A percentile compares a stretch with the other conserved stretches of the same genome.
Evolutionary conservation across 257 asterid species (phyloP).

Genomic region (Petunia axillaris): DNA sequence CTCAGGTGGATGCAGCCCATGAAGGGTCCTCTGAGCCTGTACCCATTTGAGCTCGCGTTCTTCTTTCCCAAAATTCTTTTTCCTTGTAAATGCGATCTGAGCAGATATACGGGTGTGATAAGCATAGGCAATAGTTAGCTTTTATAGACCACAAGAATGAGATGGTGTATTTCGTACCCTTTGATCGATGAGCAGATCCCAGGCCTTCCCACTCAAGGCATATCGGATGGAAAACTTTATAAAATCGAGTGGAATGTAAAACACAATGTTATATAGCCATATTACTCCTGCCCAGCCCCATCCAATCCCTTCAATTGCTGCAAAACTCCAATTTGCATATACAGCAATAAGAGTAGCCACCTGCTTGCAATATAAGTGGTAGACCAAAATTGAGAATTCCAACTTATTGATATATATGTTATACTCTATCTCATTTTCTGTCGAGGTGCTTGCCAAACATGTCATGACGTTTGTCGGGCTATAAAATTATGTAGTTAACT

Average conservation of each 20-base stretch:
- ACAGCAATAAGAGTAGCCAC: constrained; percentile 90
- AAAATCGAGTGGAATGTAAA: constrained; percentile 78
- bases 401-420: too few species aligned
- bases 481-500: too few species aligned
- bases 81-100: constrained; percentile 90
- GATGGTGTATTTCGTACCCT: constrained; percentile 50
- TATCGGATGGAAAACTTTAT: constrained; percentile 76
- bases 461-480: too few species aligned
- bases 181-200: constrained; percentile 92
- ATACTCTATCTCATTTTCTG: too few species aligned
- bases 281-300: constrained; percentile 99
- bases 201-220: constrained; percentile 84
- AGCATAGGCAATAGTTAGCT: neutral
- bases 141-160: neutral
- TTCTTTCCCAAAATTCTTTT: constrained; percentile 90
- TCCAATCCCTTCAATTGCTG: constrained; percentile 94
- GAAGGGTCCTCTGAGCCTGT: constrained; percentile 30
- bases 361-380: constrained; percentile 33
- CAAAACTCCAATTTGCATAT: constrained; percentile 87
- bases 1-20: constrained; percentile 86
- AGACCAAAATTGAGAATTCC: too few species aligned
- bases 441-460: too few species aligned
- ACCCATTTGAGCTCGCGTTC: constrained; percentile 94
- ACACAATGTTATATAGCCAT: constrained; percentile 80
- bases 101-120: neutral